A percentile compares a stretch with the other conserved stretches of the same genome.
Conservation (phyloP, 78 protist genomes). For the Dictyostelium discoideum region dicty_2.7 NC_007091.3:1913501-1914000, state of each 20-base stretch:
- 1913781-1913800: slow-evolving; percentile 69
- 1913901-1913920: slow-evolving; percentile 27
- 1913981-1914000: background rate
- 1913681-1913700: slow-evolving; percentile 29
- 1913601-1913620: slow-evolving; percentile 60
- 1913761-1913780: slow-evolving; percentile 18
- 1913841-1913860: background rate
- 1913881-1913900: background rate
- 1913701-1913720: slow-evolving; percentile 60
- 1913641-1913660: slow-evolving; percentile 20
- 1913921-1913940: slow-evolving; percentile 5
- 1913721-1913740: slow-evolving; percentile 39
- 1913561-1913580: slow-evolving; percentile 62
- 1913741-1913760: slow-evolving; percentile 39
- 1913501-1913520: slow-evolving; percentile 80
- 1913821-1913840: background rate
- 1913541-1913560: slow-evolving; percentile 61
- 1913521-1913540: slow-evolving; percentile 48
- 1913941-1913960: background rate
- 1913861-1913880: too few relatives aligned
- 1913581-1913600: slow-evolving; percentile 59
- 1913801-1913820: background rate
- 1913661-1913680: slow-evolving; percentile 65
- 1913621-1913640: slow-evolving; percentile 69
- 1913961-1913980: background rate